Conservation (phyloP, 352 stramenopile genomes). For the Pythium rishiriense region DNA sequence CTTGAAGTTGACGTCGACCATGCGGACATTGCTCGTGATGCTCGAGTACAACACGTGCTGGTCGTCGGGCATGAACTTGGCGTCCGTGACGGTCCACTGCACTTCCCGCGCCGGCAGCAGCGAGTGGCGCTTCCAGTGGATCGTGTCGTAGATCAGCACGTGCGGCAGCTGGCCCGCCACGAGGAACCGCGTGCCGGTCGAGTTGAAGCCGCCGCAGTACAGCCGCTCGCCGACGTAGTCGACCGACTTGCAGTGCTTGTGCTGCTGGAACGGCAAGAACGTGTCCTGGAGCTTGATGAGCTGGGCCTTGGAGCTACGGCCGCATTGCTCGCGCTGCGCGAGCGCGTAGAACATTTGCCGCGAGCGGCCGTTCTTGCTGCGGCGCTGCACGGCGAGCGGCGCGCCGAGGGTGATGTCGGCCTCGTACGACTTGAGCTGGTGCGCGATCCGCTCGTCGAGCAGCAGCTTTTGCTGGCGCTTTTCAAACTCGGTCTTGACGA, state of each 20-base stretch:
- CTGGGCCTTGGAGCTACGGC: conserved; percentile 58
- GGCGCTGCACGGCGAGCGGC: conserved; percentile 27
- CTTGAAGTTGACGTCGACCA: conserved; percentile 68
- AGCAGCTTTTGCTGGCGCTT: conserved; percentile 49
- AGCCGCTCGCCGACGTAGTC: conserved; percentile 70
- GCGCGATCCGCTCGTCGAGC: conserved; percentile 59
- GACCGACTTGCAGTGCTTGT: conserved; percentile 74
- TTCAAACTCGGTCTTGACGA: conserved; percentile 63
- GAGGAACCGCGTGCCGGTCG: conserved; percentile 63
- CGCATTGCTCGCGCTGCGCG: conserved; percentile 66
- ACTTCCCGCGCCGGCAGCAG: conserved; percentile 66
- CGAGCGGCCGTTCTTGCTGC: conserved; percentile 29
- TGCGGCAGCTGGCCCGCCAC: conserved; percentile 66
- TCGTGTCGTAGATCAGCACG: conserved; percentile 76
- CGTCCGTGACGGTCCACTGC: conserved; percentile 83
- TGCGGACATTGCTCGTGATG: conserved; percentile 82
- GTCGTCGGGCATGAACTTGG: conserved; percentile 80
- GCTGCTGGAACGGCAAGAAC: conserved; percentile 78
- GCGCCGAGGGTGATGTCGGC: conserved; percentile 21
- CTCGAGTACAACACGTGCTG: conserved; percentile 73
- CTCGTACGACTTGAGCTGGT: conserved; percentile 62
- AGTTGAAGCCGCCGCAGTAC: conserved; percentile 83
- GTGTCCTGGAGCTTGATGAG: conserved; percentile 75
- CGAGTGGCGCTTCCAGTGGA: conserved; percentile 55
- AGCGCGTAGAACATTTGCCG: conserved; percentile 63